Conservation (phyloP, 257 asterid species). For the Solanum chaucha region DNA sequence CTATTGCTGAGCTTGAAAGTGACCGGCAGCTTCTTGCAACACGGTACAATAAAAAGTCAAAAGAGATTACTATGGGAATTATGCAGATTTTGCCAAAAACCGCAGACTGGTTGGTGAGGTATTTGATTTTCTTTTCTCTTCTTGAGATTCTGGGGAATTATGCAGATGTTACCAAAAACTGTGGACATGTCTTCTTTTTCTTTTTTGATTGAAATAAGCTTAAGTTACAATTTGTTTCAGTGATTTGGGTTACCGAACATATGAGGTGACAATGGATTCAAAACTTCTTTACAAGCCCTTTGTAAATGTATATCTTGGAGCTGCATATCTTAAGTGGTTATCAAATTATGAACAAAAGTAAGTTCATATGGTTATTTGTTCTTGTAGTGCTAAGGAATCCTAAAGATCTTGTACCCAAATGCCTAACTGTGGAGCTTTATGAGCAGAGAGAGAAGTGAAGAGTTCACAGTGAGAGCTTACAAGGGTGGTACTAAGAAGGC, state of each 20-base stretch:
- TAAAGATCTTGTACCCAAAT: not conserved
- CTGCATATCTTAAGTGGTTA: constrained; percentile 87
- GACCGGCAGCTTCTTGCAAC: constrained; percentile 66
- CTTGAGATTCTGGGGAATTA: not conserved
- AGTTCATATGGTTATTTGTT: constrained; percentile 9
- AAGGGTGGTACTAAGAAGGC: constrained; percentile 84
- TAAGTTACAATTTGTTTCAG: constrained; percentile 39
- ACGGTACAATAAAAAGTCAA: constrained; percentile 49
- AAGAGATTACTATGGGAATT: constrained; percentile 55
- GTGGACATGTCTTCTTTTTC: not conserved
- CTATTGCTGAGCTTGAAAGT: constrained; percentile 90
- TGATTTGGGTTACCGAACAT: constrained; percentile 54
- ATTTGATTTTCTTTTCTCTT: not conserved
- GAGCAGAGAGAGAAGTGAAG: constrained; percentile 87
- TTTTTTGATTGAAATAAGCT: not conserved
- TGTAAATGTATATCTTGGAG: constrained; percentile 71
- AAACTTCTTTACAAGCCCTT: constrained; percentile 62
- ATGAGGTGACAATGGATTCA: constrained; percentile 34
- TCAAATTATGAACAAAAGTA: constrained; percentile 62
- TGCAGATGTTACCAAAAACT: not conserved
- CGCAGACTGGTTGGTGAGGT: constrained; percentile 80
- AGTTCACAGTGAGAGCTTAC: constrained; percentile 88
- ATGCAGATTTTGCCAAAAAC: constrained; percentile 73
- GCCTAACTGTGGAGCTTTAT: not conserved
- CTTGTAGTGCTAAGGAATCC: not conserved